phyloP scores from a whole-genome alignment of 2,329 filamentous ascomycete species.

The Juglanconis sp. region DNA sequence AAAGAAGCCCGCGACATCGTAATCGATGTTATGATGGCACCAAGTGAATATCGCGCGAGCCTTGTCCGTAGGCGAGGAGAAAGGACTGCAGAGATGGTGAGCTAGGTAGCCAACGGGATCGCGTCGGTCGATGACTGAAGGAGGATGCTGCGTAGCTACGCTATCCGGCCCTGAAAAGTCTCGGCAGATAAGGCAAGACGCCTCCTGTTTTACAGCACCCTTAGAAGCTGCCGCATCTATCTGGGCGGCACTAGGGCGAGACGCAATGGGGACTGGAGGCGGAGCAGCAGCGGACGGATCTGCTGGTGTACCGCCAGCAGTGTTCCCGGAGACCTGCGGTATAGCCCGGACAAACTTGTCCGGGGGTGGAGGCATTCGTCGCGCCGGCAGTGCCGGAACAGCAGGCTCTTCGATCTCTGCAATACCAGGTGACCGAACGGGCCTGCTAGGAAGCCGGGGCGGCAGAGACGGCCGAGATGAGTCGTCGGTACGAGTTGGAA shows the following conservation, averaged over 20 bases:
- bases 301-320: slow-evolving; percentile 14
- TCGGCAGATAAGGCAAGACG: slow-evolving; percentile 71
- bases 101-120: slow-evolving; percentile 73
- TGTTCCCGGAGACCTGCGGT: slow-evolving; percentile 25
- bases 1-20: slow-evolving; percentile 80
- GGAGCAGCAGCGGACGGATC: slow-evolving; percentile 34
- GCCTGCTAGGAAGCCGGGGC: slow-evolving; percentile 50
- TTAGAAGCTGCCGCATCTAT: slow-evolving; percentile 43
- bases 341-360: slow-evolving; percentile 30
- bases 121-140: slow-evolving; percentile 62
- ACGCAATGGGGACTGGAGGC: slow-evolving; percentile 50
- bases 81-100: slow-evolving; percentile 71
- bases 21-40: slow-evolving; percentile 90
- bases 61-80: slow-evolving; percentile 82
- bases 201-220: slow-evolving; percentile 25
- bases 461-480: slow-evolving; percentile 40
- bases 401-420: slow-evolving; percentile 52
- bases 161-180: slow-evolving; percentile 82
- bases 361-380: slow-evolving; percentile 38
- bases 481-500: slow-evolving; percentile 27
- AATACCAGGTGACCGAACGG: slow-evolving; percentile 33
- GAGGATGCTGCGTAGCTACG: slow-evolving; percentile 74
- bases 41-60: slow-evolving; percentile 90
- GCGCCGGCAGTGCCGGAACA: slow-evolving; percentile 24
- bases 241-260: slow-evolving; percentile 50